phyloP scores from a whole-genome alignment of 2,329 filamentous ascomycete species.

The Catunica adiposa region DNA sequence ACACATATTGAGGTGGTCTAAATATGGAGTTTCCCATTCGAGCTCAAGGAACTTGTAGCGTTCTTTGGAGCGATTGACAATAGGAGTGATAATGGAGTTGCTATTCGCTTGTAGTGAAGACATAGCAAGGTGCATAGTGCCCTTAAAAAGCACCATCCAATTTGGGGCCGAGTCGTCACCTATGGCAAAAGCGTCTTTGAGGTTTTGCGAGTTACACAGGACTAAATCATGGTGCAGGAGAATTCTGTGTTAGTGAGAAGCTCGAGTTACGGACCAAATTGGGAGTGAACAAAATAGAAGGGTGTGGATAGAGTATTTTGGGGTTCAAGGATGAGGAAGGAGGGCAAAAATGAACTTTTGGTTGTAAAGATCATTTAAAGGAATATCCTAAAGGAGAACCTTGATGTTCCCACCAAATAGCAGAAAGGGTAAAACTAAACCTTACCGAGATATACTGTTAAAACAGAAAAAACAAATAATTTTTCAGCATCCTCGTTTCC shows the following conservation, averaged over 20 bases:
- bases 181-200: constrained; percentile 17
- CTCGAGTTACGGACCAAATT: background rate
- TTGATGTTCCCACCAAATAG: background rate
- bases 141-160: constrained; percentile 10
- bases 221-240: constrained; percentile 2
- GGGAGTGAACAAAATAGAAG: no score
- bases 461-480: constrained; percentile 20
- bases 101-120: constrained; percentile 10
- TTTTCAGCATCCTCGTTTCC: constrained; percentile 17
- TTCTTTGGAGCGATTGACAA: constrained; percentile 11
- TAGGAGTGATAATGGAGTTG: constrained; percentile 11
- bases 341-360: no score
- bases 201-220: constrained; percentile 19
- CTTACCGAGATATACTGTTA: constrained; percentile 22
- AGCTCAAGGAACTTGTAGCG: constrained; percentile 13
- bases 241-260: background rate
- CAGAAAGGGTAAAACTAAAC: background rate
- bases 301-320: background rate
- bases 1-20: constrained; percentile 17
- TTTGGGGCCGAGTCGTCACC: constrained; percentile 6
- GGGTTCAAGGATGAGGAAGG: background rate
- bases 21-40: constrained; percentile 15
- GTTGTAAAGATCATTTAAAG: no score
- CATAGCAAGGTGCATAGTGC: constrained; percentile 8
- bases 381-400: no score